Conservation (phyloP, 208 protist species). For the Zelonia costaricensis region DNA sequence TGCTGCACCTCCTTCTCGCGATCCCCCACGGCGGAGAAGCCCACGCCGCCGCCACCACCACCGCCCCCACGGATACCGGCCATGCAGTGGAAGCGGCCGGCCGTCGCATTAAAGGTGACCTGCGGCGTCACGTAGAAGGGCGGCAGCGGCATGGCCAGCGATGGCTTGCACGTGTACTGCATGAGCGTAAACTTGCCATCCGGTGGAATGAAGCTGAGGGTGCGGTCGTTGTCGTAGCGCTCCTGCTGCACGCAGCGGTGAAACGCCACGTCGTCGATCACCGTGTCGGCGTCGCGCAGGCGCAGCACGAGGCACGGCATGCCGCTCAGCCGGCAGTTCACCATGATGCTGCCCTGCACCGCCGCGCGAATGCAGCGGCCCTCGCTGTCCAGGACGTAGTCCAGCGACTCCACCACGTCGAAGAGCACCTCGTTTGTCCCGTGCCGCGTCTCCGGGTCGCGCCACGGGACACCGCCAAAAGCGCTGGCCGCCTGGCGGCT, state of each 20-base stretch:
- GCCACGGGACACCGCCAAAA: constrained; percentile 66
- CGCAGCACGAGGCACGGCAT: constrained; percentile 87
- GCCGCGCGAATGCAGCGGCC: constrained; percentile 57
- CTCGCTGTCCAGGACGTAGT: constrained; percentile 84
- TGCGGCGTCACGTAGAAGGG: constrained; percentile 93
- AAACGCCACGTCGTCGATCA: constrained; percentile 80
- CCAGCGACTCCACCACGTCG: constrained; percentile 88
- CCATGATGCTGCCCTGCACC: constrained; percentile 76
- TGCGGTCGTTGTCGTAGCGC: constrained; percentile 72
- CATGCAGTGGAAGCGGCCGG: constrained; percentile 90
- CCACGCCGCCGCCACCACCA: constrained; percentile 24
- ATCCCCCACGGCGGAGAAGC: constrained; percentile 21
- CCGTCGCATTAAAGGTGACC: constrained; percentile 63
- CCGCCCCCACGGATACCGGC: constrained; percentile 52
- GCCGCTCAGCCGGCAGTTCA: constrained; percentile 86
- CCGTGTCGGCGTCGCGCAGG: constrained; percentile 59
- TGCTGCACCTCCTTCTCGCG: constrained; percentile 62
- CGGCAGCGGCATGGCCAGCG: constrained; percentile 27
- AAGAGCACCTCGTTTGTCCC: constrained; percentile 92
- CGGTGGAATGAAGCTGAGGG: constrained; percentile 86
- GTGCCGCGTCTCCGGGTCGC: constrained; percentile 70
- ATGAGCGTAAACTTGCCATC: constrained; percentile 92
- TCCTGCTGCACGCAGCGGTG: constrained; percentile 84
- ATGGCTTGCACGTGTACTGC: constrained; percentile 72
- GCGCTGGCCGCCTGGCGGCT: constrained; percentile 12